Conservation (phyloP, 345 rosid genomes). For the Trapa incisa region DNA sequence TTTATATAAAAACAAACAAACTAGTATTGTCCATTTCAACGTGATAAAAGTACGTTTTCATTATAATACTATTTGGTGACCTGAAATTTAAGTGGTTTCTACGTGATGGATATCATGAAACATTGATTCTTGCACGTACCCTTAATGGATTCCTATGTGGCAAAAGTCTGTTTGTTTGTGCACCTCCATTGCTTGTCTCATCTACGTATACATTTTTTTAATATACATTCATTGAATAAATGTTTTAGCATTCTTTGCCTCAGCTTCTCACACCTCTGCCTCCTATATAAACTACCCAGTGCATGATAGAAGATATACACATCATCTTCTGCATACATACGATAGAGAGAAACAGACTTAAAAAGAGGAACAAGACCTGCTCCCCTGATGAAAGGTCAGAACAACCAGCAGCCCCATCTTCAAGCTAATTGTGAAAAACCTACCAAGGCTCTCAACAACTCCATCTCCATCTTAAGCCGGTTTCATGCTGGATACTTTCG, state of each 20-base stretch:
- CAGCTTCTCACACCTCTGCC: background rate
- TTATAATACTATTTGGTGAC: background rate
- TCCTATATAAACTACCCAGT: background rate
- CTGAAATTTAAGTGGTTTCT: background rate
- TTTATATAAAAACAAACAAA: no score
- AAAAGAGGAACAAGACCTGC: background rate
- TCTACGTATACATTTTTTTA: background rate
- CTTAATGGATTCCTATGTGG: background rate
- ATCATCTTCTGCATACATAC: background rate
- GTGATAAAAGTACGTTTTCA: background rate
- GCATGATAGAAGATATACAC: background rate
- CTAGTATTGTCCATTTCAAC: no score
- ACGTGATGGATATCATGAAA: background rate
- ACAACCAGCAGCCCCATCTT: background rate
- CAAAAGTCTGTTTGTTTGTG: background rate
- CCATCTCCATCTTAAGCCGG: conserved; percentile 19
- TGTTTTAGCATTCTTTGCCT: background rate
- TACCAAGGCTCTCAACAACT: background rate
- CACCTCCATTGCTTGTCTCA: background rate
- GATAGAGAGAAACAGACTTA: background rate
- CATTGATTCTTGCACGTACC: background rate
- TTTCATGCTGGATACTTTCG: conserved; percentile 37
- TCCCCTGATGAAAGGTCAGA: background rate
- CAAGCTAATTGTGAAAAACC: background rate
- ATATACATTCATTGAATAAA: background rate